Evolutionary conservation across 495 filamentous ascomycete genomes (phyloP).

Genomic region (Aspergillus coremiiformis): DNA sequence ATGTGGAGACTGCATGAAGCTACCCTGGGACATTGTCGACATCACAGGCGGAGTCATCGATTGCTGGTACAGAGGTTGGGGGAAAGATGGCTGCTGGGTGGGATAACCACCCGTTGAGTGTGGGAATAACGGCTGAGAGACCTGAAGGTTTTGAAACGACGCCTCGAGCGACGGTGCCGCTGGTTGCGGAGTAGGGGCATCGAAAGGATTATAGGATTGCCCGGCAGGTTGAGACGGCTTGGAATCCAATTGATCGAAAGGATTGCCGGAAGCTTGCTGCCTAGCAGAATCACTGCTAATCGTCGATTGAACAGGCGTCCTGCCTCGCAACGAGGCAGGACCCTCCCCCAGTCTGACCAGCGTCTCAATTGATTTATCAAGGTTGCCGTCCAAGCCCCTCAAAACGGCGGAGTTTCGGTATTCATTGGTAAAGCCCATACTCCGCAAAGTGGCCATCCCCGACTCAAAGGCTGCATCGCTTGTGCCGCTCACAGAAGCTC

Average conservation of each 20-base stretch:
- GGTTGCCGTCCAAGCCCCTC: constrained; percentile 69
- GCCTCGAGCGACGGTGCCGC: constrained; percentile 56
- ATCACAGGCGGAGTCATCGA: constrained; percentile 54
- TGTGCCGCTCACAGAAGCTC: constrained; percentile 54
- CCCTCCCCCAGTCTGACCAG: constrained; percentile 72
- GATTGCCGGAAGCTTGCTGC: constrained; percentile 33
- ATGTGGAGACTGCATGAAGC: constrained; percentile 37
- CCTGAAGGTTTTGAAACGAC: constrained; percentile 66
- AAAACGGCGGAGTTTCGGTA: constrained; percentile 71
- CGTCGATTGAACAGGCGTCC: constrained; percentile 28
- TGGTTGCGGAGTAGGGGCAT: constrained; percentile 37
- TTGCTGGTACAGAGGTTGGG: constrained; percentile 44
- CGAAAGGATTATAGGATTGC: constrained; percentile 60
- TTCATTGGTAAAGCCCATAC: constrained; percentile 91
- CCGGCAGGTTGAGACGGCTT: constrained; percentile 25
- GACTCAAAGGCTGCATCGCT: constrained; percentile 52
- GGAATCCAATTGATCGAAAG: constrained; percentile 42
- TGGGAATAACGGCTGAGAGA: constrained; percentile 69
- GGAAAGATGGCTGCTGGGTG: constrained; percentile 42
- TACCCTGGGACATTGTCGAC: constrained; percentile 47
- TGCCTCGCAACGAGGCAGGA: constrained; percentile 32
- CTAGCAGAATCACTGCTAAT: constrained; percentile 13
- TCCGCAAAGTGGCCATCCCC: constrained; percentile 69
- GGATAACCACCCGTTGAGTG: constrained; percentile 75
- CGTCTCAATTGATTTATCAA: constrained; percentile 78